These are phyloP conservation scores for Lactarius vividus DNA, from an alignment of 768 basidiomycete species.

Conservation along the genomic window DNA sequence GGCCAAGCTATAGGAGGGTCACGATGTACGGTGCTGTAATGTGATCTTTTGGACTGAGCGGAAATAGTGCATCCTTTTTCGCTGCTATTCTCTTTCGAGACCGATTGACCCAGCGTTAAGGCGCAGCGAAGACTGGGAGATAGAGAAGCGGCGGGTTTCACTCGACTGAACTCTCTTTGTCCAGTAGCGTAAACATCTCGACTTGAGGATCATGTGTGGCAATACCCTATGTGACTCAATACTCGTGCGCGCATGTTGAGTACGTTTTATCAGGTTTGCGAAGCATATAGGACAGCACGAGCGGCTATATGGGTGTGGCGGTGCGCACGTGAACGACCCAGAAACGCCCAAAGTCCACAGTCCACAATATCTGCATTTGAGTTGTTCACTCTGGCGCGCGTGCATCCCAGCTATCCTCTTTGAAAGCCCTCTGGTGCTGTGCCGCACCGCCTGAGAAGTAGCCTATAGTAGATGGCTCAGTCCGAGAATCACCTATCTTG, in stretches of 20 bases:
- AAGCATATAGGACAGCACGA: no score
- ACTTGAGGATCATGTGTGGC: no score
- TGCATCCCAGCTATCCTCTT: not conserved
- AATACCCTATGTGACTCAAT: no score
- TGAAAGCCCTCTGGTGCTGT: not conserved
- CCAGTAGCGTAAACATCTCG: no score
- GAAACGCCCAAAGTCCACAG: no score
- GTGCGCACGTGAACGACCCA: no score
- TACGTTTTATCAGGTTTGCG: no score
- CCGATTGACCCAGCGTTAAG: not conserved
- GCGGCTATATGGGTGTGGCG: no score
- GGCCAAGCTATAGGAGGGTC: constrained; percentile 55
- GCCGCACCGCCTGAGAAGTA: not conserved
- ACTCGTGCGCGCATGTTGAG: no score
- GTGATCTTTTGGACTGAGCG: not conserved
- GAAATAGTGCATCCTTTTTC: not conserved
- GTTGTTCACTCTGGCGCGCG: not conserved
- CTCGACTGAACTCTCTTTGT: not conserved
- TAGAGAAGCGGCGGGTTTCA: not conserved
- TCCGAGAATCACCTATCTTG: not conserved
- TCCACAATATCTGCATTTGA: no score
- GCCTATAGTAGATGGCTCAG: not conserved
- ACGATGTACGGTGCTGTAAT: not conserved
- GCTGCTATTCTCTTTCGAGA: not conserved
- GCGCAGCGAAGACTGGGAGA: not conserved